Conservation (phyloP, 2,329 filamentous ascomycete genomes). For the Aureobasidium sp. region DNA sequence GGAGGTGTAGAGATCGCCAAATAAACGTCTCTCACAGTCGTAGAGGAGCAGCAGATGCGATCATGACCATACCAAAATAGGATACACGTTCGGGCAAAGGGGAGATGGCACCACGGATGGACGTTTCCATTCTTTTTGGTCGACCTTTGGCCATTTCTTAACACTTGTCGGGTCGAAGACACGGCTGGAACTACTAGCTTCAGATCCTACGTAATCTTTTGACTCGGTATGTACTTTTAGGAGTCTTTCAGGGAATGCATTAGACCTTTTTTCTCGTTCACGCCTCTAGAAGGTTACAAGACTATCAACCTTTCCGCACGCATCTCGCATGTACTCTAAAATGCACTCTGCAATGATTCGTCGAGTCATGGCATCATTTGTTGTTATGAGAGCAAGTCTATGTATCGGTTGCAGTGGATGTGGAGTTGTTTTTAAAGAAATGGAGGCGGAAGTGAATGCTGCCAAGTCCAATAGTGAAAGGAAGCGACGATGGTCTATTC, state of each 20-base stretch:
- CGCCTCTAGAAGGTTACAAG: too few relatives aligned
- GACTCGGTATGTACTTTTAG: slow-evolving; percentile 12
- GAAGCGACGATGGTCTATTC: too few relatives aligned
- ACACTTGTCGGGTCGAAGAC: not conserved
- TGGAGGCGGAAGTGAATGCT: too few relatives aligned
- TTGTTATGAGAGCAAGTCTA: too few relatives aligned
- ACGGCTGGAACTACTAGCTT: slow-evolving; percentile 1
- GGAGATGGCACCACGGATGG: not conserved
- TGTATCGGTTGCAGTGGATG: too few relatives aligned
- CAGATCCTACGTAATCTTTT: slow-evolving; percentile 1
- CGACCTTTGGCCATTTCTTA: not conserved
- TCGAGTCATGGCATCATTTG: too few relatives aligned
- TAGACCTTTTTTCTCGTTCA: slow-evolving; percentile 12
- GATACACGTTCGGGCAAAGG: not conserved
- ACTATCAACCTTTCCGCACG: too few relatives aligned
- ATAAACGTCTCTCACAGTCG: slow-evolving; percentile 22
- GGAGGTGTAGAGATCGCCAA: slow-evolving; percentile 66
- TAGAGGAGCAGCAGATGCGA: not conserved
- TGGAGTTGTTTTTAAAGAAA: too few relatives aligned
- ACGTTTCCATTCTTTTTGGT: not conserved
- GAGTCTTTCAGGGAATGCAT: slow-evolving; percentile 14
- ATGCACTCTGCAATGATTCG: too few relatives aligned
- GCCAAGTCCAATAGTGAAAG: too few relatives aligned
- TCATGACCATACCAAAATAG: slow-evolving; percentile 6
- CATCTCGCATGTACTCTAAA: too few relatives aligned